Evolutionary conservation across 2,329 filamentous ascomycete genomes (phyloP).

Genomic region (Arthrocladium fulminans): DNA sequence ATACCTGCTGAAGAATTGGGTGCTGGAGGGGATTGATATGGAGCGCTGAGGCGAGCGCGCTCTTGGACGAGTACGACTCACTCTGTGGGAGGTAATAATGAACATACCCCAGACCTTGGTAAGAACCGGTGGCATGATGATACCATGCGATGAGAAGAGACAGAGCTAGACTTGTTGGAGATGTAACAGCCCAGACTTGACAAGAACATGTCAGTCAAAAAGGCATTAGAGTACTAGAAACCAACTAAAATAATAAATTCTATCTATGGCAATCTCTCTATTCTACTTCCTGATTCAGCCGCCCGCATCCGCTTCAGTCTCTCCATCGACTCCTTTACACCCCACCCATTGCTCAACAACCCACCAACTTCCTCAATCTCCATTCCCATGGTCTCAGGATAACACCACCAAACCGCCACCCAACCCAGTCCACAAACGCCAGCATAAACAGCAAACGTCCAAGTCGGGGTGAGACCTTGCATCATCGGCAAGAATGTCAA

Average conservation of each 20-base stretch:
- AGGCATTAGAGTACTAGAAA: not conserved
- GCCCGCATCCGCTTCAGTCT: slow-evolving; percentile 16
- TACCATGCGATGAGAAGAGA: too few relatives aligned
- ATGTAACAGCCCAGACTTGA: not conserved
- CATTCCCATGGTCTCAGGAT: slow-evolving; percentile 78
- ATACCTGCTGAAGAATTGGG: too few relatives aligned
- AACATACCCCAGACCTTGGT: too few relatives aligned
- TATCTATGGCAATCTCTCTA: not conserved
- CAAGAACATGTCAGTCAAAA: not conserved
- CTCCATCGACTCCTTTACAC: slow-evolving; percentile 45
- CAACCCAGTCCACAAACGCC: slow-evolving; percentile 61
- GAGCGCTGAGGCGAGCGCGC: too few relatives aligned
- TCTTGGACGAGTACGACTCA: too few relatives aligned
- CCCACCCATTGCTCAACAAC: slow-evolving; percentile 65
- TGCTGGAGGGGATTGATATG: too few relatives aligned
- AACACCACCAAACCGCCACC: slow-evolving; percentile 60
- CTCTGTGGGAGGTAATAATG: too few relatives aligned
- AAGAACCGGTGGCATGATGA: too few relatives aligned
- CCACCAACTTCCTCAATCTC: slow-evolving; percentile 70
- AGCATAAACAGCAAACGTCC: slow-evolving; percentile 77
- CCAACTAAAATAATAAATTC: not conserved
- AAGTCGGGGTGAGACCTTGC: slow-evolving; percentile 60
- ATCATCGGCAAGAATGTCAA: slow-evolving; percentile 84
- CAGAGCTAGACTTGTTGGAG: too few relatives aligned
- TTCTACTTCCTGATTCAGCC: not conserved